phyloP scores from a whole-genome alignment of 1,284 basidiomycete genomes.

The Pholiota adiposa region DNA sequence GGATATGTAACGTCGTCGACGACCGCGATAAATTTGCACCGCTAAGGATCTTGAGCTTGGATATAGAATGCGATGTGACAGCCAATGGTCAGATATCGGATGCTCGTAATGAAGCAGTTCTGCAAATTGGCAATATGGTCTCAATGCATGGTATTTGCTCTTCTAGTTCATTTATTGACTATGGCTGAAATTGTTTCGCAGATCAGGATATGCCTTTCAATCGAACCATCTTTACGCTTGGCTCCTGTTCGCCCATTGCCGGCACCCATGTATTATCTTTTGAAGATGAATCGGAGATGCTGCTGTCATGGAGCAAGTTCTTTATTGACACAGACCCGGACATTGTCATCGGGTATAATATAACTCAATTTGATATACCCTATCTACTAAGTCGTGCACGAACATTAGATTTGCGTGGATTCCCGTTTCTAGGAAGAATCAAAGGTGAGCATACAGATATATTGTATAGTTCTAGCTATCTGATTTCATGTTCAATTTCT shows the following conservation, averaged over 20 bases:
- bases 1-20: constrained; percentile 81
- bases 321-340: constrained; percentile 85
- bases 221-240: constrained; percentile 87
- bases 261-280: constrained; percentile 86
- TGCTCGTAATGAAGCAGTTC: constrained; percentile 79
- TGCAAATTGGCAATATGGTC: constrained; percentile 94
- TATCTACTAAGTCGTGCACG: constrained; percentile 85
- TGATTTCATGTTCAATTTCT: neutral
- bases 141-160: constrained; percentile 71
- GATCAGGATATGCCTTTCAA: constrained; percentile 85
- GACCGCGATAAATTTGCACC: constrained; percentile 81
- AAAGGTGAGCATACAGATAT: constrained; percentile 49
- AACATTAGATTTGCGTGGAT: constrained; percentile 67
- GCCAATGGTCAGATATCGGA: constrained; percentile 73
- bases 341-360: constrained; percentile 89
- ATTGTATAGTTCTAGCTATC: no score
- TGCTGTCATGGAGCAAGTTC: constrained; percentile 80
- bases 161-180: no score
- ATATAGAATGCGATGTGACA: constrained; percentile 91
- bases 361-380: constrained; percentile 86
- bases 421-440: constrained; percentile 75
- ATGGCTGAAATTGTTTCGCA: constrained; percentile 28
- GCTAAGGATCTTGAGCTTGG: constrained; percentile 85
- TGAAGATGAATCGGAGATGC: constrained; percentile 67
- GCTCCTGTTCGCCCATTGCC: constrained; percentile 84